These are phyloP conservation scores for Verticillium longisporum DNA, from an alignment of 2,329 filamentous ascomycete species.

Conservation along the genomic window DNA sequence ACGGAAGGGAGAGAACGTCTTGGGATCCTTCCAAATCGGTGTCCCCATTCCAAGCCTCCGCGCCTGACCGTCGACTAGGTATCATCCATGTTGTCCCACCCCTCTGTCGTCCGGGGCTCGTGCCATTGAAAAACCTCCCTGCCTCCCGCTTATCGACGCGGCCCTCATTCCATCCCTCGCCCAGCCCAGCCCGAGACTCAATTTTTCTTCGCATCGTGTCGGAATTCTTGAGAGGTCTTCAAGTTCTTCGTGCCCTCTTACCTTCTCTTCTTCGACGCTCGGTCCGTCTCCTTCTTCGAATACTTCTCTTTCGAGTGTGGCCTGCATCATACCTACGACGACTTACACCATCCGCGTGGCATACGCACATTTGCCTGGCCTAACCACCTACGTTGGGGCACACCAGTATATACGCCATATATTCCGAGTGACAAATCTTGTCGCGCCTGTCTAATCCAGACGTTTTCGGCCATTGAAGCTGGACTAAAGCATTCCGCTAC, in stretches of 20 bases:
- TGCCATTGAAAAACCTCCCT: not conserved
- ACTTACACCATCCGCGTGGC: not conserved
- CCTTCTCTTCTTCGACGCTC: not conserved
- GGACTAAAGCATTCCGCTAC: no score
- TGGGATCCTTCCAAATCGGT: not conserved
- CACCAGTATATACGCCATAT: not conserved
- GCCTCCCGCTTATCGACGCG: not conserved
- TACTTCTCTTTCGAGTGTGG: not conserved
- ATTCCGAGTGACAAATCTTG: not conserved
- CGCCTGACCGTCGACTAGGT: not conserved
- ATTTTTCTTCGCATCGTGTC: not conserved
- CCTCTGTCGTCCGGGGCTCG: not conserved
- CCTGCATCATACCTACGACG: not conserved
- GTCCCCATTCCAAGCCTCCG: not conserved
- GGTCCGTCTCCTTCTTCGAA: not conserved
- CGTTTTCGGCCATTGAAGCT: no score
- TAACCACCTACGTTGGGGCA: not conserved
- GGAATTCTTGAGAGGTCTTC: not conserved
- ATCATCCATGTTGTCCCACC: not conserved
- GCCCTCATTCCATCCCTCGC: not conserved
- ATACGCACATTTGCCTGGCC: not conserved
- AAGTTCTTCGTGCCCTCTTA: not conserved
- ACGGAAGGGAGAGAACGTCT: not conserved
- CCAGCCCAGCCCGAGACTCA: not conserved
- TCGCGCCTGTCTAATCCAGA: no score